A percentile compares a stretch with the other conserved stretches of the same genome.
phyloP scores from a whole-genome alignment of 1,284 basidiomycete species.

The Thecaphora frezii region DNA sequence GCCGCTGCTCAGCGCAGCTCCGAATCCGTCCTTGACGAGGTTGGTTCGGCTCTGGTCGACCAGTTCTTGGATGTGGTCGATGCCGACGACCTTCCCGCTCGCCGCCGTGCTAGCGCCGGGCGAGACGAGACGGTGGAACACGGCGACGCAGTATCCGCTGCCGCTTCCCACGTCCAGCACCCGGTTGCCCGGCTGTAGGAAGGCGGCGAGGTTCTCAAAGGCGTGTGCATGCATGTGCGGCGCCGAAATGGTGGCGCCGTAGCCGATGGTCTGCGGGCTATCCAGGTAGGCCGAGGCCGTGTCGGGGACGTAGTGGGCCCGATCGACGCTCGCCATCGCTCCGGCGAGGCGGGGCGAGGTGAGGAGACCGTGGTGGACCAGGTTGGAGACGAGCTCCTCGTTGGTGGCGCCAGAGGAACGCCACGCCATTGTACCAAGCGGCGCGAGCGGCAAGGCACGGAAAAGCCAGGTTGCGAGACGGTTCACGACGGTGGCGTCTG shows the following conservation, averaged over 20 bases:
- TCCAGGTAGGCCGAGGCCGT: conserved; percentile 68
- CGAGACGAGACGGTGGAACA: conserved; percentile 51
- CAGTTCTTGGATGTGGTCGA: conserved; percentile 74
- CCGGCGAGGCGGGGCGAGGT: conserved; percentile 24
- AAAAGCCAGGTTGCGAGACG: too few relatives aligned
- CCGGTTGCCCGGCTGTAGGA: conserved; percentile 69
- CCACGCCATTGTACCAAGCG: too few relatives aligned
- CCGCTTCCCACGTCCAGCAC: conserved; percentile 71
- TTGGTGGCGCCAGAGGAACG: conserved; percentile 71
- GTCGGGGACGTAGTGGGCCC: conserved; percentile 67
- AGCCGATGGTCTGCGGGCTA: conserved; percentile 77
- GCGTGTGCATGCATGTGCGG: conserved; percentile 87
- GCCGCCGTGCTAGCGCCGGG: conserved; percentile 2
- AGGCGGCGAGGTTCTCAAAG: conserved; percentile 71
- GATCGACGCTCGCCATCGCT: conserved; percentile 43
- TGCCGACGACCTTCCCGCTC: conserved; percentile 71
- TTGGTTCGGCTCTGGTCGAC: conserved; percentile 71
- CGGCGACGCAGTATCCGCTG: conserved; percentile 46
- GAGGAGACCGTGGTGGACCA: conserved; percentile 67
- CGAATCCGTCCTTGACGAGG: conserved; percentile 71
- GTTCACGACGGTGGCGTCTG: too few relatives aligned
- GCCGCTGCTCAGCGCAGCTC: conserved; percentile 64
- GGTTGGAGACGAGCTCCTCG: conserved; percentile 71
- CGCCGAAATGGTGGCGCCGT: conserved; percentile 82
- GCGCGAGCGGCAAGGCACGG: too few relatives aligned